Conservation (phyloP, 2,329 filamentous ascomycete genomes). For the Pseudonectria foliicola region DNA sequence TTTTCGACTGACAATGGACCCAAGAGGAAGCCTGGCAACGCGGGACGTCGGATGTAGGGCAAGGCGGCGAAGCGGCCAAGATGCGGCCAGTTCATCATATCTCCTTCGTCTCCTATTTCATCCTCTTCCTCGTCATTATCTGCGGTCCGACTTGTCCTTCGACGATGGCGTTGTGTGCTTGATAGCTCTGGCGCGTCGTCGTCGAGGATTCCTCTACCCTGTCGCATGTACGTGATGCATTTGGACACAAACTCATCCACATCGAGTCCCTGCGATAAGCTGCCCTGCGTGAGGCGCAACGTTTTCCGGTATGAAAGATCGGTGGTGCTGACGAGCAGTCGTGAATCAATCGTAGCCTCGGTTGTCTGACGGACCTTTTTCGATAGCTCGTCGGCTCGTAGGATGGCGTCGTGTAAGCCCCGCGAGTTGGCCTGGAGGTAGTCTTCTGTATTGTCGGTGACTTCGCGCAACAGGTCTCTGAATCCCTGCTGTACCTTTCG, state of each 20-base stretch:
- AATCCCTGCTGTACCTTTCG: conserved; percentile 62
- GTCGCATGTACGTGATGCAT: conserved; percentile 80
- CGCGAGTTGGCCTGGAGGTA: conserved; percentile 59
- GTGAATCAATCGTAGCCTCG: conserved; percentile 84
- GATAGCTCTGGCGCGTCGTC: conserved; percentile 45
- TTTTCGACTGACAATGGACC: conserved; percentile 88
- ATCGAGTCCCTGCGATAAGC: conserved; percentile 68
- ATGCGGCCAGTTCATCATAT: conserved; percentile 79
- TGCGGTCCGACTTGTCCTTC: conserved; percentile 24
- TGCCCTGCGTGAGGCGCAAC: conserved; percentile 65
- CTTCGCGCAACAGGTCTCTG: conserved; percentile 55
- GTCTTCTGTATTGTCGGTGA: conserved; percentile 65
- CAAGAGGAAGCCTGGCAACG: conserved; percentile 75
- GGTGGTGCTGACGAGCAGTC: conserved; percentile 72
- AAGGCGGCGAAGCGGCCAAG: conserved; percentile 73
- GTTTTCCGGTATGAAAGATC: conserved; percentile 77
- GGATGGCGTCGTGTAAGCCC: conserved; percentile 58
- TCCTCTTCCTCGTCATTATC: conserved; percentile 46
- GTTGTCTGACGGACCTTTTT: conserved; percentile 74
- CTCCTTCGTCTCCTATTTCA: conserved; percentile 63
- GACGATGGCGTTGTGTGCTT: conserved; percentile 40
- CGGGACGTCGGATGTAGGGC: conserved; percentile 64
- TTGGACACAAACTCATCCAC: conserved; percentile 89
- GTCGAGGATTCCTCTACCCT: conserved; percentile 49
- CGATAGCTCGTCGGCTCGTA: conserved; percentile 58